Base-by-base conservation (phyloP, 2,329 filamentous ascomycete species). In the Epichloe coenophiala region DNA sequence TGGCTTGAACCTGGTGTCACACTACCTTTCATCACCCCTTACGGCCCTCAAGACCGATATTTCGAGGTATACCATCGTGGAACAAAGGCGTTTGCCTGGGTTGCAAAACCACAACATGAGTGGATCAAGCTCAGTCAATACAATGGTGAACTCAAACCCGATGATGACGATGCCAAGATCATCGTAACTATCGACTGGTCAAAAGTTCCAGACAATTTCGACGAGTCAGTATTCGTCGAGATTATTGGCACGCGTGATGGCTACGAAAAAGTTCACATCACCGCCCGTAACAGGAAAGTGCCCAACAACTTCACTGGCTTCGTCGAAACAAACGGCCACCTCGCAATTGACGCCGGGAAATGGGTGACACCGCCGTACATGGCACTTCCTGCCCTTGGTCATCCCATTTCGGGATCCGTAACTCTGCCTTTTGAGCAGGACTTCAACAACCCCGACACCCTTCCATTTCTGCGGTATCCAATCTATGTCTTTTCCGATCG, bases 161-260 rank as follows among this genome's bases (percentile, higher is more conserved):
- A 60, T 3, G 63, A 64, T 5, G 58, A 61, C 4, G 63, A 68
- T 21, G 56, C 60, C 15, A 60, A 59, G 3, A 56, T 67, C 5
- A 58, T 59, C 15, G 48, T 68, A 8, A 62, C 58, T 0, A 53
- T 68, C 31, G 60, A 66, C 39, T 68, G 66, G 66, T 17, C 58
- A 1, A 59, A 61, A 5, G 72, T 69, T 0, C 71, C 72, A 0
- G 54, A 55, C 3, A 64, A 64, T 31, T 66, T 65, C 53, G 59
- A 75, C 68, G 8, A 71, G 74, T 31, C 71, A 70, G 54, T 66
- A 2, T 47, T 57, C 4, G 57, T 67, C 8, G 61, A 67, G 38
- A 57, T 68, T 53, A 57, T 52, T 48, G 72, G 58, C 57, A 66
- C 65, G 60, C 60, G 58, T 9, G 62, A 63, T 11, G 63, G 67